Percentiles rank a stretch among this genome's conserved stretches.
Evolutionary conservation across 1,284 basidiomycete genomes (phyloP).

Genomic region (Rhodotorula sp.): DNA sequence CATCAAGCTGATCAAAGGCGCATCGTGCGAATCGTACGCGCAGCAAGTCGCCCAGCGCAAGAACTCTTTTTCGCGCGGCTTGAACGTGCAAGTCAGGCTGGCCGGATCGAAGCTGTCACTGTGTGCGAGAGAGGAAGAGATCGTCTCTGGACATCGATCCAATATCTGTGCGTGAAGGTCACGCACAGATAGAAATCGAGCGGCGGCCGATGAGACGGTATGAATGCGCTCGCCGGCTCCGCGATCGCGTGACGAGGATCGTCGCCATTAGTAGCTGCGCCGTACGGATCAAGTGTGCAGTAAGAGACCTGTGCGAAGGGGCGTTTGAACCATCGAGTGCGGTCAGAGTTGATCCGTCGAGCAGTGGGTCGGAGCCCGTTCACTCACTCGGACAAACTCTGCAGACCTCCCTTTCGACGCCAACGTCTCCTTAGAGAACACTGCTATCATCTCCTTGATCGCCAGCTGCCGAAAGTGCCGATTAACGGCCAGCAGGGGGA

Average conservation of each 20-base stretch:
- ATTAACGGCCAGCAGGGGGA: background rate
- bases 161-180: background rate
- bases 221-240: no score
- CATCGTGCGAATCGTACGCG: background rate
- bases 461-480: background rate
- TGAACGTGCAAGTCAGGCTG: background rate
- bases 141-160: background rate
- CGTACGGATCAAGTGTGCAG: no score
- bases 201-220: no score
- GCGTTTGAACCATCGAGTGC: no score
- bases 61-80: background rate
- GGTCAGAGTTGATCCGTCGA: no score
- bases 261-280: no score
- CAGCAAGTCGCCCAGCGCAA: background rate
- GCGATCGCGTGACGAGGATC: no score
- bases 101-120: background rate
- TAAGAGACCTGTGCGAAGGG: no score
- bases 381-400: background rate
- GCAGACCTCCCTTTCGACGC: background rate
- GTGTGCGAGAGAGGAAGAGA: background rate
- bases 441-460: background rate
- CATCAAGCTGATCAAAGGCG: background rate
- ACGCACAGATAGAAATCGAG: no score
- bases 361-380: background rate
- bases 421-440: background rate